These are phyloP conservation scores for Trichoderma breve DNA, from an alignment of 2,329 filamentous ascomycete genomes.

Conservation along the genomic window DNA sequence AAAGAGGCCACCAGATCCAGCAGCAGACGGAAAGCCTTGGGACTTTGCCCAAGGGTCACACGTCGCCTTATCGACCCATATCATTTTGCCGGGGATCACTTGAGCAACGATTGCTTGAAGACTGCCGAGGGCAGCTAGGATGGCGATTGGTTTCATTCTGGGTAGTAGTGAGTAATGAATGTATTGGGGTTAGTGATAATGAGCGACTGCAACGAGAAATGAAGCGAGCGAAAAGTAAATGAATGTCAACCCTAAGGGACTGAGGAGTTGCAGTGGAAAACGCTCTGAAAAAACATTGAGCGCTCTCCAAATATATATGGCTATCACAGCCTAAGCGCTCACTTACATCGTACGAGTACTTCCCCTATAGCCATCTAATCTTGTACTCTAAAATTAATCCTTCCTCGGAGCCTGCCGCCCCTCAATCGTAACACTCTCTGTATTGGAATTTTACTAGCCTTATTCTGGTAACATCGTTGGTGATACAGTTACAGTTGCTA, in stretches of 20 bases:
- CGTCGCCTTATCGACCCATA: not conserved
- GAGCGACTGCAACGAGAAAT: not conserved
- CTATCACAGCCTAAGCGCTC: not conserved
- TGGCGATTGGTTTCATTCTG: not conserved
- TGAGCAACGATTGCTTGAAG: not conserved
- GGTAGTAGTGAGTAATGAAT: not conserved
- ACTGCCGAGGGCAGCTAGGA: not conserved
- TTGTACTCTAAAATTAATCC: not conserved
- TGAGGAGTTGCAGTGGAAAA: no score
- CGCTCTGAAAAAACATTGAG: fast-evolving
- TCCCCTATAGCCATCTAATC: not conserved
- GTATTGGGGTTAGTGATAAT: not conserved
- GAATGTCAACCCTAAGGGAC: not conserved
- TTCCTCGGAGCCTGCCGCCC: not conserved
- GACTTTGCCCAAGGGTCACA: not conserved
- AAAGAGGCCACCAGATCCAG: slow-evolving; percentile 1
- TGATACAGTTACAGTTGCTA: not conserved
- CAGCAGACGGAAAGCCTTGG: not conserved
- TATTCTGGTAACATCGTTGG: not conserved
- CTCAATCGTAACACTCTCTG: not conserved
- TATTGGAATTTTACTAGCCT: not conserved
- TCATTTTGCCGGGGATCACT: not conserved
- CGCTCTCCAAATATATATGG: not conserved
- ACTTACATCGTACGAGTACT: not conserved
- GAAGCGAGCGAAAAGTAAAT: not conserved